Conservation (phyloP, 2,329 filamentous ascomycete genomes). For the Ceratocystis colombiana region DNA sequence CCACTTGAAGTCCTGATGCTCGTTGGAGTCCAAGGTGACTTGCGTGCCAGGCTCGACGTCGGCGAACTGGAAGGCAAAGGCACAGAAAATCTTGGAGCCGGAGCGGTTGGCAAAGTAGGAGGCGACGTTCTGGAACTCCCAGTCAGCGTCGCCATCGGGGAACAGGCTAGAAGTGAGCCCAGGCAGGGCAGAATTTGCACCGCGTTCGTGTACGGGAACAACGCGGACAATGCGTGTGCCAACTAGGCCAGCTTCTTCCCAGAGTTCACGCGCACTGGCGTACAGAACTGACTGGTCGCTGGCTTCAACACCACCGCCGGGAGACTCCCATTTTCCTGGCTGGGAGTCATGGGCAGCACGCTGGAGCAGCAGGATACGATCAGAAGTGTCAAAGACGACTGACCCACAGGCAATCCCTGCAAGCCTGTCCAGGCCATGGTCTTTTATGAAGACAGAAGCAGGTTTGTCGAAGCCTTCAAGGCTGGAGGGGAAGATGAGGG, state of each 20-base stretch:
- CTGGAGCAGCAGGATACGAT: slow-evolving; percentile 39
- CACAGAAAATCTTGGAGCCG: slow-evolving; percentile 31
- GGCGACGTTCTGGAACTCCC: slow-evolving; percentile 16
- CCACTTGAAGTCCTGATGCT: slow-evolving; percentile 37
- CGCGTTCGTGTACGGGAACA: slow-evolving; percentile 30
- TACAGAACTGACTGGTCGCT: slow-evolving; percentile 37
- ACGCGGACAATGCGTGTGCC: slow-evolving; percentile 30
- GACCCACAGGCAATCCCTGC: slow-evolving; percentile 32
- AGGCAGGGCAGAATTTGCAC: slow-evolving; percentile 23
- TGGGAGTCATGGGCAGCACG: slow-evolving; percentile 38
- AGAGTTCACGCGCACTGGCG: slow-evolving; percentile 40
- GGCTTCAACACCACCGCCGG: slow-evolving; percentile 40
- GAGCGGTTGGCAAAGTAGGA: slow-evolving; percentile 32
- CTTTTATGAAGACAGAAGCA: slow-evolving; percentile 25
- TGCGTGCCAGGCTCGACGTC: slow-evolving; percentile 28
- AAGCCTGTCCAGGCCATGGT: slow-evolving; percentile 23
- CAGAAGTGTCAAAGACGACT: slow-evolving; percentile 32
- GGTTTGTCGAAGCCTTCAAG: slow-evolving; percentile 27
- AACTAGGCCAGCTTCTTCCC: slow-evolving; percentile 39
- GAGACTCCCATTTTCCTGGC: slow-evolving; percentile 41
- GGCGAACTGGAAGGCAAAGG: slow-evolving; percentile 35
- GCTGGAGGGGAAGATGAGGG: slow-evolving; percentile 25
- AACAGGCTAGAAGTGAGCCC: slow-evolving; percentile 14
- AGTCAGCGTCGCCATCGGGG: slow-evolving; percentile 12
- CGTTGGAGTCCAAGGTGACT: slow-evolving; percentile 35